These are phyloP conservation scores for Leptomonas pyrrhocoris DNA, from an alignment of 208 protist genomes.

Conservation along the genomic window DNA sequence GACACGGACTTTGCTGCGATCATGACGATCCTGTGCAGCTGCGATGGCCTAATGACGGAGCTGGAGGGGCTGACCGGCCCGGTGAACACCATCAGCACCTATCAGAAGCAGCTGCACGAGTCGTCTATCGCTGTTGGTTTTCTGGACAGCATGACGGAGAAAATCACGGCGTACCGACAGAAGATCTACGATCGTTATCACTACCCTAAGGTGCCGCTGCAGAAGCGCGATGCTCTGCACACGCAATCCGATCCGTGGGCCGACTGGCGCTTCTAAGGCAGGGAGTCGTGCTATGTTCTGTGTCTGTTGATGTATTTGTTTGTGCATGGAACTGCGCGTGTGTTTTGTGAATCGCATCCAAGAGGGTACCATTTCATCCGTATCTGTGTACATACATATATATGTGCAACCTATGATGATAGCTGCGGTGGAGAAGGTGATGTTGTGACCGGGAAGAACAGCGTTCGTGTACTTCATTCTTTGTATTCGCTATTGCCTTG, in stretches of 20 bases:
- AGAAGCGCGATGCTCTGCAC: conserved; percentile 18
- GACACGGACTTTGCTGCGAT: conserved; percentile 45
- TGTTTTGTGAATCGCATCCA: neutral
- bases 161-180: conserved; percentile 6
- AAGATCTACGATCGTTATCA: conserved; percentile 35
- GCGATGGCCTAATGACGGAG: conserved; percentile 39
- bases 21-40: conserved; percentile 31
- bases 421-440: too few relatives aligned
- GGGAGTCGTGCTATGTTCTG: neutral
- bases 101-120: conserved; percentile 53
- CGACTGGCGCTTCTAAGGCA: conserved; percentile 37
- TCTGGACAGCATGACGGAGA: conserved; percentile 36
- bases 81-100: conserved; percentile 34
- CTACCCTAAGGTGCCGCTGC: conserved; percentile 20
- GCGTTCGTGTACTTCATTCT: too few relatives aligned
- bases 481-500: too few relatives aligned
- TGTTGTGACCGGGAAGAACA: too few relatives aligned
- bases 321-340: neutral
- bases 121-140: conserved; percentile 23
- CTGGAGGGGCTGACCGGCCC: conserved; percentile 20
- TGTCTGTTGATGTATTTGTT: neutral
- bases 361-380: too few relatives aligned
- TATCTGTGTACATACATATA: too few relatives aligned
- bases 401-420: too few relatives aligned
- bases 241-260: conserved; percentile 24